Percentiles rank a stretch among this genome's conserved stretches.
phyloP scores from a whole-genome alignment of 2,329 filamentous ascomycete genomes.

The Phialemoniopsis sp. region DNA sequence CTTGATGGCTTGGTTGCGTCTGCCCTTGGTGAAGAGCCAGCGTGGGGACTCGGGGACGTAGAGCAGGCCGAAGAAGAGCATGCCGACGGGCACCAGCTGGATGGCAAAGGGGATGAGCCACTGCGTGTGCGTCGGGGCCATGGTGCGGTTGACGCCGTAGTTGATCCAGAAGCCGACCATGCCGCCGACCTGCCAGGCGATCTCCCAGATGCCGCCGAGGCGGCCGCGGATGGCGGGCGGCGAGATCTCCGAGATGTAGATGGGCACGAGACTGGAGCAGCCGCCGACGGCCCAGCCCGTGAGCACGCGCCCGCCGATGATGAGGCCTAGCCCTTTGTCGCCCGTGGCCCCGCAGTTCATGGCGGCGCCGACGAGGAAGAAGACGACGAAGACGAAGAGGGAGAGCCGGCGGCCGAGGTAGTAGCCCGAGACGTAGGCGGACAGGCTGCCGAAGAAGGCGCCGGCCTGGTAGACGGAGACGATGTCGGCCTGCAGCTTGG shows the following conservation, averaged over 20 bases:
- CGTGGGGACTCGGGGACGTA: constrained; percentile 59
- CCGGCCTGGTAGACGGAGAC: constrained; percentile 42
- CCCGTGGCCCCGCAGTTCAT: constrained; percentile 49
- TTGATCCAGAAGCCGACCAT: constrained; percentile 53
- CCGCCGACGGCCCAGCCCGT: constrained; percentile 47
- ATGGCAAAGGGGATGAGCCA: constrained; percentile 53
- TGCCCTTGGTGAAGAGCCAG: constrained; percentile 63
- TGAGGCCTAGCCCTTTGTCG: constrained; percentile 38
- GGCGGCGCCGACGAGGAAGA: constrained; percentile 45
- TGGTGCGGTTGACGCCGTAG: constrained; percentile 41
- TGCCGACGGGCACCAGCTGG: constrained; percentile 45
- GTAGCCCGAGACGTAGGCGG: constrained; percentile 42
- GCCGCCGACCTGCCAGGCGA: constrained; percentile 23
- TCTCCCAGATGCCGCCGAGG: constrained; percentile 51
- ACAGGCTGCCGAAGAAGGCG: constrained; percentile 45
- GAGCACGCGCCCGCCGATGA: constrained; percentile 48
- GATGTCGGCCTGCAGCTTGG: constrained; percentile 31
- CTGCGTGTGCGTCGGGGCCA: constrained; percentile 34
- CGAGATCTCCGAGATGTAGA: constrained; percentile 51
- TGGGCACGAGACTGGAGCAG: constrained; percentile 45
- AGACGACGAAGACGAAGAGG: constrained; percentile 38
- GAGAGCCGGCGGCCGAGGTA: constrained; percentile 42
- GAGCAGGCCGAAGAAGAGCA: constrained; percentile 46
- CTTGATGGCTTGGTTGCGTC: constrained; percentile 52
- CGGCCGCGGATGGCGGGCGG: constrained; percentile 43